A percentile compares a stretch with the other conserved stretches of the same genome.
phyloP scores from a whole-genome alignment of 371 early-diverging fungal genomes.

The Mucor velutinosus region DNA sequence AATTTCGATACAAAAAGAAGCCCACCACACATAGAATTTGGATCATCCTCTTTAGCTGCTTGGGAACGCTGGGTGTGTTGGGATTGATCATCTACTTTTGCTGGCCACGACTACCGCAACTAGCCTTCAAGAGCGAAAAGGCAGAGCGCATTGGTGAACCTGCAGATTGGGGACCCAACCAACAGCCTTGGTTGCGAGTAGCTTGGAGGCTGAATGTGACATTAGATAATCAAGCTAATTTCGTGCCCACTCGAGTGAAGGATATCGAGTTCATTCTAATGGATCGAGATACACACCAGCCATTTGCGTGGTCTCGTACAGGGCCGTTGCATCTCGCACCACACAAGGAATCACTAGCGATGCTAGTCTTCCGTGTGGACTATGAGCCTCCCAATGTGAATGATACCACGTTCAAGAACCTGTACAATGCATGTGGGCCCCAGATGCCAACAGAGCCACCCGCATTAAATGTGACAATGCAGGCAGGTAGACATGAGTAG shows the following conservation, averaged over 20 bases:
- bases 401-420: conserved; percentile 27
- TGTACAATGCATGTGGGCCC: conserved; percentile 35
- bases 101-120: conserved; percentile 26
- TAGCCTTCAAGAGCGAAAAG: conserved; percentile 15
- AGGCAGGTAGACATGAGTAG: conserved; percentile 16
- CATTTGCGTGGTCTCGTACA: conserved; percentile 20
- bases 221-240: conserved; percentile 24
- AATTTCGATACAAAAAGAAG: not conserved
- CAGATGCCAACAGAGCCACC: conserved; percentile 26
- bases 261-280: conserved; percentile 15
- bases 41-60: not conserved
- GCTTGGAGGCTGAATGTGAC: conserved; percentile 29
- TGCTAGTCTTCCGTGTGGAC: conserved; percentile 11
- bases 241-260: conserved; percentile 17
- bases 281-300: conserved; percentile 23
- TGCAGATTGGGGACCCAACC: conserved; percentile 25
- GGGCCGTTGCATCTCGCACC: conserved; percentile 9
- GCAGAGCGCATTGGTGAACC: conserved; percentile 26
- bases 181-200: conserved; percentile 21
- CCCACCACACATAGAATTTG: not conserved
- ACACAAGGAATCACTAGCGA: not conserved
- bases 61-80: not conserved
- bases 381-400: conserved; percentile 17
- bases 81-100: conserved; percentile 16
- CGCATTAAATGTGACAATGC: conserved; percentile 22